Evolutionary conservation across 2,329 filamentous ascomycete species (phyloP).

Genomic region (Talaromyces sp.): DNA sequence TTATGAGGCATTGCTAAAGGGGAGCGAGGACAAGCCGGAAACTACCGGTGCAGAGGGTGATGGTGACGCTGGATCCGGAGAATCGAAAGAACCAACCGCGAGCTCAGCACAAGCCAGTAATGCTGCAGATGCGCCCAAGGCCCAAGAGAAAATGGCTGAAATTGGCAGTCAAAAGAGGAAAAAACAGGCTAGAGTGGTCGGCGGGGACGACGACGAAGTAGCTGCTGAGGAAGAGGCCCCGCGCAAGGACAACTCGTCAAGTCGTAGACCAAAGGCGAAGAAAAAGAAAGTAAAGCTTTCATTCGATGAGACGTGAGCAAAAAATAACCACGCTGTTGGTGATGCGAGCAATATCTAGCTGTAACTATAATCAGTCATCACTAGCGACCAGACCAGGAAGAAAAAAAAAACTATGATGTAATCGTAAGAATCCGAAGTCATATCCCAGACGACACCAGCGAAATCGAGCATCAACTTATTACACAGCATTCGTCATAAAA

Average conservation of each 20-base stretch:
- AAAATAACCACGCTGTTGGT: not conserved
- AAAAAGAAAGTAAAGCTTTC: slow-evolving; percentile 44
- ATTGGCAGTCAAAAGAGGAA: slow-evolving; percentile 39
- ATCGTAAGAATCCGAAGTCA: not conserved
- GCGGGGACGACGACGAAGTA: slow-evolving; percentile 23
- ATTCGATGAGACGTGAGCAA: slow-evolving; percentile 34
- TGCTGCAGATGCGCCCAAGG: slow-evolving; percentile 9
- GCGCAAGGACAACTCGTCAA: slow-evolving; percentile 18
- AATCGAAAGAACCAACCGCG: slow-evolving; percentile 13
- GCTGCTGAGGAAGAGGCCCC: slow-evolving; percentile 18
- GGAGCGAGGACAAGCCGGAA: slow-evolving; percentile 14
- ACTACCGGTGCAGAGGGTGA: not conserved
- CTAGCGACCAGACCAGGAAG: not conserved
- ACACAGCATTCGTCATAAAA: not conserved
- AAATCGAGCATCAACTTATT: not conserved
- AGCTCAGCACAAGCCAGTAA: slow-evolving; percentile 5
- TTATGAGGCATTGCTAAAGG: slow-evolving; percentile 35
- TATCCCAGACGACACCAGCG: not conserved
- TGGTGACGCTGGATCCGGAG: slow-evolving; percentile 7
- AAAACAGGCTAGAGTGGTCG: slow-evolving; percentile 39
- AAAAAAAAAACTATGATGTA: not conserved
- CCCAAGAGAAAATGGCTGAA: slow-evolving; percentile 35
- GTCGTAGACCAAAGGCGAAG: slow-evolving; percentile 28
- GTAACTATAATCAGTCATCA: not conserved
- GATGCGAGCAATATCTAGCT: not conserved